Evolutionary conservation across 2,329 filamentous ascomycete species (phyloP).

Genomic region (Metarhizium robertsii): DNA sequence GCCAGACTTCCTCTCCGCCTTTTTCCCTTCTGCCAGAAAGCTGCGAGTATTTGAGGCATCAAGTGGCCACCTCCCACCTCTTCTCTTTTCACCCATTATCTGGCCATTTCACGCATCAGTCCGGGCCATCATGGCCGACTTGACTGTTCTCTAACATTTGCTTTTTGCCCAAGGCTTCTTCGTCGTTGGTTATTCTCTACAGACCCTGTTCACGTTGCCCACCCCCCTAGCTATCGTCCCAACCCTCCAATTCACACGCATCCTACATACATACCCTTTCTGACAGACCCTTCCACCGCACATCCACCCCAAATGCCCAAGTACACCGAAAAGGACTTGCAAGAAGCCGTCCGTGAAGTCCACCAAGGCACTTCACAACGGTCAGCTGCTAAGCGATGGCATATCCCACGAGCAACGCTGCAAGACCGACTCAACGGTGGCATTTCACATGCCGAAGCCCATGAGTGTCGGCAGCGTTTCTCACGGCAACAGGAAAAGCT

Average conservation of each 20-base stretch:
- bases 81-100: conserved; percentile 4
- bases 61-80: conserved; percentile 4
- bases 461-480: conserved; percentile 9
- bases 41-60: conserved; percentile 8
- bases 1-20: not conserved
- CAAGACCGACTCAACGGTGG: conserved; percentile 9
- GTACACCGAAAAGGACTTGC: conserved; percentile 9
- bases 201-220: conserved; percentile 2
- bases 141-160: conserved; percentile 8
- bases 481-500: conserved; percentile 9
- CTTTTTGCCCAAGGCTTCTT: conserved; percentile 7
- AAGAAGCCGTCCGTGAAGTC: conserved; percentile 10
- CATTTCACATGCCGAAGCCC: conserved; percentile 9
- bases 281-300: not conserved
- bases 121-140: conserved; percentile 5
- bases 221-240: not conserved
- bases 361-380: conserved; percentile 9
- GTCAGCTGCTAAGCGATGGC: conserved; percentile 9
- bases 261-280: not conserved
- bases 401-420: conserved; percentile 8
- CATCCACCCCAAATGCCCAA: conserved; percentile 7
- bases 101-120: conserved; percentile 6
- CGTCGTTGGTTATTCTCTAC: conserved; percentile 7
- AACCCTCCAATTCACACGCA: not conserved
- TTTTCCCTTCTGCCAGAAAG: not conserved